phyloP scores from a whole-genome alignment of 768 basidiomycete species.

The Pleurotus eryngii region DNA sequence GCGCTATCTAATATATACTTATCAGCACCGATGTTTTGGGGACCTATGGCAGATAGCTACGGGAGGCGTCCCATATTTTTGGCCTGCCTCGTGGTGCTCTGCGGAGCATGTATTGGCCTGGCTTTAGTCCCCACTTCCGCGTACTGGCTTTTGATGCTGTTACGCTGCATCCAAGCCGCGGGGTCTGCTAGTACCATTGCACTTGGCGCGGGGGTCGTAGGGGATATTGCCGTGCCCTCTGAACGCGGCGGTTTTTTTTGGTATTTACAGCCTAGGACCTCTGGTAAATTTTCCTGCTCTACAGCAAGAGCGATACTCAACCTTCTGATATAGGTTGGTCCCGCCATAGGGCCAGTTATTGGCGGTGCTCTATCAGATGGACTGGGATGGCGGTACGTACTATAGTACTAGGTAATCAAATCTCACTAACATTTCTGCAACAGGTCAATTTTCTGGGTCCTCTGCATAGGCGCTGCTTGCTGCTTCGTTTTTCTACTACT shows the following conservation, averaged over 20 bases:
- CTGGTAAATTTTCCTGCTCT: constrained; percentile 32
- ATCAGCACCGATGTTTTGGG: constrained; percentile 65
- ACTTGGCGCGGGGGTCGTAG: constrained; percentile 71
- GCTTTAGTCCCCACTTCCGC: constrained; percentile 48
- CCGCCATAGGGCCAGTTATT: constrained; percentile 56
- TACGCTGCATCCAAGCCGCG: constrained; percentile 74
- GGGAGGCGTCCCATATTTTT: constrained; percentile 65
- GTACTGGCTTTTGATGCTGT: constrained; percentile 79
- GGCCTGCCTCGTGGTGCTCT: constrained; percentile 58
- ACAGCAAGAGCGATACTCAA: constrained; percentile 7
- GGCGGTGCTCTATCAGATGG: constrained; percentile 54
- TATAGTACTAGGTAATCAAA: neutral
- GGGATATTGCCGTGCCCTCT: constrained; percentile 67
- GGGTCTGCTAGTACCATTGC: constrained; percentile 80
- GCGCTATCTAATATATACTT: too few relatives aligned
- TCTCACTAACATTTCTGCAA: neutral
- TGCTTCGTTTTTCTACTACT: constrained; percentile 46
- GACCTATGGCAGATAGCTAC: constrained; percentile 60
- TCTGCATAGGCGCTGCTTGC: constrained; percentile 42
- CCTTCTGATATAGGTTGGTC: constrained; percentile 43
- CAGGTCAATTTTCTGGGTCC: constrained; percentile 63
- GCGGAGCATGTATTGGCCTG: constrained; percentile 62
- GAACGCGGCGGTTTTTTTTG: constrained; percentile 78
- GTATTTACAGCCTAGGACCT: constrained; percentile 61
- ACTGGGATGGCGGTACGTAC: constrained; percentile 58